These are phyloP conservation scores for Pezicula rhizophila DNA, from an alignment of 2,329 filamentous ascomycete genomes.

Conservation along the genomic window DNA sequence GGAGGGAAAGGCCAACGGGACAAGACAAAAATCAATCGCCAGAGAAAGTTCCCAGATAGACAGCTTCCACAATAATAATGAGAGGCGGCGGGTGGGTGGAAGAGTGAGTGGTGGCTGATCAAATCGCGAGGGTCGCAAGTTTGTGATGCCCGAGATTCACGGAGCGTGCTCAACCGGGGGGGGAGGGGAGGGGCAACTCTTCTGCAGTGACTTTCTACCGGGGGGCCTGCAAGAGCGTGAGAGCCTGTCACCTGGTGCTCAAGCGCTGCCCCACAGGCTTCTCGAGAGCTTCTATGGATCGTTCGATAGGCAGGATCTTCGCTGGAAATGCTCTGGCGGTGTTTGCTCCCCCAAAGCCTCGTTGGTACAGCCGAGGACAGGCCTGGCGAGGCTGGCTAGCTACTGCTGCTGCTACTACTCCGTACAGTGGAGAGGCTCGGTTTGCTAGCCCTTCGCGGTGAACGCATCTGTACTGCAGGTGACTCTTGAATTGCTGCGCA, in stretches of 20 bases:
- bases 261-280: background rate
- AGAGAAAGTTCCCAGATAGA: no score
- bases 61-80: no score
- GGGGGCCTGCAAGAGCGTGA: no score
- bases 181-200: background rate
- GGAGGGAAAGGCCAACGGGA: background rate
- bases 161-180: background rate
- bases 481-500: no score
- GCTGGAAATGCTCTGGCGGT: background rate
- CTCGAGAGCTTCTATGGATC: background rate
- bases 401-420: no score
- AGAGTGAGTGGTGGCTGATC: no score
- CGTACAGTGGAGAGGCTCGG: no score
- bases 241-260: background rate
- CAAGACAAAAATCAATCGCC: no score
- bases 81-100: no score
- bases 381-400: background rate
- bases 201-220: background rate
- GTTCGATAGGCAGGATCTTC: constrained; percentile 1
- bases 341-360: background rate
- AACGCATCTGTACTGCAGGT: no score
- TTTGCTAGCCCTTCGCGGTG: no score
- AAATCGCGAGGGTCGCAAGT: no score
- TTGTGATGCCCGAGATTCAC: background rate
- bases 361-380: background rate